Evolutionary conservation across 2,329 filamentous ascomycete species (phyloP).

Genomic region (Beauveria australis): DNA sequence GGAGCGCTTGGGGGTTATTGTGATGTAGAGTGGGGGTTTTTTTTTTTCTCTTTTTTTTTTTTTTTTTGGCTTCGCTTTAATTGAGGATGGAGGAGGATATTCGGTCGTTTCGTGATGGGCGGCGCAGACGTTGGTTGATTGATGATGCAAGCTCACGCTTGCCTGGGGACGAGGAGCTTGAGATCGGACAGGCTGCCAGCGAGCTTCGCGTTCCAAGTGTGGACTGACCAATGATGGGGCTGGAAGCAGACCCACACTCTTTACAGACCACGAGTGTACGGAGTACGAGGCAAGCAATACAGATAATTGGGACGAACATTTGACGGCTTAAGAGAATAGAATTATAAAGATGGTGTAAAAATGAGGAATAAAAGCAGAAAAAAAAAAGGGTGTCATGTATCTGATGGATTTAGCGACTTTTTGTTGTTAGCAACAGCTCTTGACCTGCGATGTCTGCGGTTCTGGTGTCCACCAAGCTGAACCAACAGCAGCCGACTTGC

Average conservation of each 20-base stretch:
- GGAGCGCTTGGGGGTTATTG: neutral
- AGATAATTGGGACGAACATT: too few species aligned
- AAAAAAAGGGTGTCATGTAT: too few species aligned
- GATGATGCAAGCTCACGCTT: slow-evolving; percentile 15
- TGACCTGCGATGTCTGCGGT: too few species aligned
- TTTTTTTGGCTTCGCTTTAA: neutral
- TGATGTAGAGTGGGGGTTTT: neutral
- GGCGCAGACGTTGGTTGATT: neutral
- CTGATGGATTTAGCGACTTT: too few species aligned
- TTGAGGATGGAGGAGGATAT: neutral
- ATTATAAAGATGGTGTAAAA: too few species aligned
- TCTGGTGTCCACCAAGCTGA: too few species aligned
- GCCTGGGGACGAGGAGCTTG: neutral
- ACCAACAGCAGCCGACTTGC: too few species aligned
- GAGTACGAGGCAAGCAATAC: too few species aligned
- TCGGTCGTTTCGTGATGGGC: neutral
- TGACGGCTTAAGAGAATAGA: too few species aligned
- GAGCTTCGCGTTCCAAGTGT: slow-evolving; percentile 8
- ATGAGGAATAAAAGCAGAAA: too few species aligned
- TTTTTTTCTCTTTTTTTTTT: neutral
- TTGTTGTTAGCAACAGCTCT: too few species aligned
- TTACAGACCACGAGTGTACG: too few species aligned
- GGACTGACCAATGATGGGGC: neutral
- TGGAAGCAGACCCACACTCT: neutral
- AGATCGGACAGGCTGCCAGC: slow-evolving; percentile 7